Evolutionary conservation across 208 protist species (phyloP).

Genomic region (Chromosphaera perkinsii): DNA sequence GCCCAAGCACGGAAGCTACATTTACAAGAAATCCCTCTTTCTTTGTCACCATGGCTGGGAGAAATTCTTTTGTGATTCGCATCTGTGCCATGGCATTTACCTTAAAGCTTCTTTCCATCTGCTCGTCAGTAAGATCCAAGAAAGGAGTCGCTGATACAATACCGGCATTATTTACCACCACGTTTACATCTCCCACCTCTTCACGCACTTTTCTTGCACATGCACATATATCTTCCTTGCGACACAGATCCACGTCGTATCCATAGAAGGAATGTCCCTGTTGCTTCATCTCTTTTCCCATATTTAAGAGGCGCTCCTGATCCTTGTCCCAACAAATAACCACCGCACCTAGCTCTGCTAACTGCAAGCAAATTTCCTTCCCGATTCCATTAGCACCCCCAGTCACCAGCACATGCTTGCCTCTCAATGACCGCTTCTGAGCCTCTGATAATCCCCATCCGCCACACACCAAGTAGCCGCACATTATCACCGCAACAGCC

Average conservation of each 20-base stretch:
- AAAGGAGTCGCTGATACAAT: constrained; percentile 49
- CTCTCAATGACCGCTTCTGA: too few species aligned
- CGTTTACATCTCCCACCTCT: constrained; percentile 35
- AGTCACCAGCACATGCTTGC: constrained; percentile 3
- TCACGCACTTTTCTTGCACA: constrained; percentile 3
- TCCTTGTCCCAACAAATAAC: constrained; percentile 1
- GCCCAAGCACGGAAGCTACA: constrained; percentile 23
- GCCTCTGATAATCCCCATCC: too few species aligned
- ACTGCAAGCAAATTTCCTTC: not conserved
- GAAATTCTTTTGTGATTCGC: not conserved
- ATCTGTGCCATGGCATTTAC: constrained; percentile 50
- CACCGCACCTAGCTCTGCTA: not conserved
- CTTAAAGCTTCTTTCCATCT: constrained; percentile 24
- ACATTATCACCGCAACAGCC: too few species aligned
- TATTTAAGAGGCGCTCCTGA: not conserved
- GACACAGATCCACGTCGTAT: constrained; percentile 1
- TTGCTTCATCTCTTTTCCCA: not conserved
- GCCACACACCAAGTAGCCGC: too few species aligned
- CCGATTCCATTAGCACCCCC: constrained; percentile 14
- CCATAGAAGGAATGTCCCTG: not conserved
- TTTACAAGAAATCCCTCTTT: constrained; percentile 40
- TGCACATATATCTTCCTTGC: not conserved
- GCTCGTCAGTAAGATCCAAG: constrained; percentile 25
- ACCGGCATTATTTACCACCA: constrained; percentile 56
- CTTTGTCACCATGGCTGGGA: constrained; percentile 40